These are phyloP conservation scores for Yamadazyma dendronema DNA, from an alignment of 1,139 yeast genomes.

Conservation along the genomic window DNA sequence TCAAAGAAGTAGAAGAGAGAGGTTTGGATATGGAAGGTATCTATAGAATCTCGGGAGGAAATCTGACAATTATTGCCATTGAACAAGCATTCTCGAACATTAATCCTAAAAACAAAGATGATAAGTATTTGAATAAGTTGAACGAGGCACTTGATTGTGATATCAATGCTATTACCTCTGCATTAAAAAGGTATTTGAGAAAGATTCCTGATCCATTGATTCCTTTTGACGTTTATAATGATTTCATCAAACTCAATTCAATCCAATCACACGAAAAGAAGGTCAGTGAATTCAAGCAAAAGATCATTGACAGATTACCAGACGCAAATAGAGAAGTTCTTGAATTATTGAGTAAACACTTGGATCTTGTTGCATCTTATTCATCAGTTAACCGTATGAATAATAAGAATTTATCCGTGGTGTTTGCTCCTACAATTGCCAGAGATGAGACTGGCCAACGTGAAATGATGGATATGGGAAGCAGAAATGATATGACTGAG, in stretches of 20 bases:
- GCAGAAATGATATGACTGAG: constrained; percentile 78
- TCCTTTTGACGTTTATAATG: constrained; percentile 66
- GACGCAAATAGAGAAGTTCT: constrained; percentile 63
- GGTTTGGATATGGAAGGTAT: constrained; percentile 82
- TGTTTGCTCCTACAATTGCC: constrained; percentile 92
- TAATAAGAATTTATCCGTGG: constrained; percentile 78
- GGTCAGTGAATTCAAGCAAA: constrained; percentile 25
- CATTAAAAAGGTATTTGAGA: constrained; percentile 81
- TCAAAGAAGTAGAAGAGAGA: constrained; percentile 73
- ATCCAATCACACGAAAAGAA: constrained; percentile 28
- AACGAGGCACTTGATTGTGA: constrained; percentile 60
- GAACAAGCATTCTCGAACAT: constrained; percentile 44
- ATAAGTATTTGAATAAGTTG: constrained; percentile 38
- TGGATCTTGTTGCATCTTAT: constrained; percentile 52
- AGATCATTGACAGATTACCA: constrained; percentile 52
- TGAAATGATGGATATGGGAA: constrained; percentile 84
- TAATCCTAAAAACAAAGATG: constrained; percentile 27
- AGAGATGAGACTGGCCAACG: constrained; percentile 79
- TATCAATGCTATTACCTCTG: constrained; percentile 83
- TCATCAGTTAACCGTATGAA: constrained; percentile 70
- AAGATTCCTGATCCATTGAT: constrained; percentile 84
- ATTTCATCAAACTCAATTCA: constrained; percentile 51
- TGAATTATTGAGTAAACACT: constrained; percentile 58
- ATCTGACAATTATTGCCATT: constrained; percentile 65
- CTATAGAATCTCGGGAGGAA: constrained; percentile 88